These are phyloP conservation scores for Amauroascus niger DNA, from an alignment of 2,329 filamentous ascomycete species.

Conservation along the genomic window DNA sequence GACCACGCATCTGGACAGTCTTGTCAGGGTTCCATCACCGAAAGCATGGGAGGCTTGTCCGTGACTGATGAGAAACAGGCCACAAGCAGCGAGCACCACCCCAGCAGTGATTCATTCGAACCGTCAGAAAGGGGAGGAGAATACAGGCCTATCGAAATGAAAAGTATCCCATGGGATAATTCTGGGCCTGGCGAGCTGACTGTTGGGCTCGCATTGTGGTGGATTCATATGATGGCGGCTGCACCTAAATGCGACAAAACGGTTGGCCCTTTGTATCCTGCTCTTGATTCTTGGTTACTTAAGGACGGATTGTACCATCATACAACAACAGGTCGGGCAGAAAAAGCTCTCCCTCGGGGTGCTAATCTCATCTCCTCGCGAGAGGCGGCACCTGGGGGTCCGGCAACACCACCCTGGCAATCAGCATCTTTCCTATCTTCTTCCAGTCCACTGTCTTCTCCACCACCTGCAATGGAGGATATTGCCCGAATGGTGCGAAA, in stretches of 20 bases:
- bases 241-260: slow-evolving; percentile 5
- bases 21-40: background rate
- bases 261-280: background rate
- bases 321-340: background rate
- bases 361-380: too few relatives aligned
- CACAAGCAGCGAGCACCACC: background rate
- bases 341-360: background rate
- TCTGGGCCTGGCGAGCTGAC: slow-evolving; percentile 5
- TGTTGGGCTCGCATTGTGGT: slow-evolving; percentile 13
- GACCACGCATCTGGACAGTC: background rate
- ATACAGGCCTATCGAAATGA: slow-evolving; percentile 11
- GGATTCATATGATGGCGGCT: slow-evolving; percentile 15
- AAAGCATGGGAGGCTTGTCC: background rate
- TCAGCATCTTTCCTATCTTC: background rate
- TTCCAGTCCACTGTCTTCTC: background rate
- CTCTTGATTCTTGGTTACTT: slow-evolving; percentile 6
- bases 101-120: background rate
- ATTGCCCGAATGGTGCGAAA: too few relatives aligned
- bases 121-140: background rate
- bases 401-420: background rate
- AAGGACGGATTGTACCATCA: background rate
- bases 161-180: slow-evolving; percentile 12
- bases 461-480: too few relatives aligned
- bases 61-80: background rate
- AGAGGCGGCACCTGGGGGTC: background rate